Conservation (phyloP, 2,329 filamentous ascomycete genomes). For the Waltergamsia citrina region DNA sequence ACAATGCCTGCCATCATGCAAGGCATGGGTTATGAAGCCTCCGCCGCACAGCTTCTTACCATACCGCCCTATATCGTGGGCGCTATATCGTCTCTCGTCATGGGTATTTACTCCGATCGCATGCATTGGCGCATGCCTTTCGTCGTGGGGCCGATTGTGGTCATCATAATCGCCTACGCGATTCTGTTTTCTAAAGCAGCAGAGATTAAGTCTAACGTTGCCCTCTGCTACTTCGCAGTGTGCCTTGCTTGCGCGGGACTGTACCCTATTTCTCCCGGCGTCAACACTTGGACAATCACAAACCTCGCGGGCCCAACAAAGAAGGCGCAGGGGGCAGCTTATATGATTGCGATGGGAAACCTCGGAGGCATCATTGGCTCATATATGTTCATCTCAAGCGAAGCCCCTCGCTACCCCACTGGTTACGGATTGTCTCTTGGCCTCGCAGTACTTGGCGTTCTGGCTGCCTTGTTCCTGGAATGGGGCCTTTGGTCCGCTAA, state of each 20-base stretch:
- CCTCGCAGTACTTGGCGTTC: conserved; percentile 10
- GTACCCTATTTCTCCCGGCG: conserved; percentile 22
- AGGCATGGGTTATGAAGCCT: conserved; percentile 25
- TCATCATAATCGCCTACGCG: conserved; percentile 4
- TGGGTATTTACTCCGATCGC: conserved; percentile 4
- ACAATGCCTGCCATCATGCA: conserved; percentile 25
- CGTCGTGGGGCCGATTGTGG: conserved; percentile 4
- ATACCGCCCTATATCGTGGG: conserved; percentile 21
- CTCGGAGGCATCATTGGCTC: conserved; percentile 14
- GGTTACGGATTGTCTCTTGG: conserved; percentile 13
- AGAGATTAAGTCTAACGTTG: conserved; percentile 21
- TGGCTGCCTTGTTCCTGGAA: conserved; percentile 10
- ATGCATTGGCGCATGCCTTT: conserved; percentile 6
- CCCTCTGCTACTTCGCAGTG: conserved; percentile 25
- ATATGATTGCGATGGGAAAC: conserved; percentile 15
- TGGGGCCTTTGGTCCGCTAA: conserved; percentile 11
- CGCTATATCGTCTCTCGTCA: conserved; percentile 4
- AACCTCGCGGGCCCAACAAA: conserved; percentile 22
- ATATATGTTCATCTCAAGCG: conserved; percentile 12
- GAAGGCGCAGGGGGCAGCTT: conserved; percentile 23
- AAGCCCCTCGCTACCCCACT: conserved; percentile 15
- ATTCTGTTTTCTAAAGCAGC: conserved; percentile 18
- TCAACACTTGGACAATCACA: conserved; percentile 24
- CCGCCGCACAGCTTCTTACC: conserved; percentile 15
- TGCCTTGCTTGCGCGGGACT: conserved; percentile 26